Evolutionary conservation across 2,329 filamentous ascomycete genomes (phyloP).

Genomic region (Alternaria panax): DNA sequence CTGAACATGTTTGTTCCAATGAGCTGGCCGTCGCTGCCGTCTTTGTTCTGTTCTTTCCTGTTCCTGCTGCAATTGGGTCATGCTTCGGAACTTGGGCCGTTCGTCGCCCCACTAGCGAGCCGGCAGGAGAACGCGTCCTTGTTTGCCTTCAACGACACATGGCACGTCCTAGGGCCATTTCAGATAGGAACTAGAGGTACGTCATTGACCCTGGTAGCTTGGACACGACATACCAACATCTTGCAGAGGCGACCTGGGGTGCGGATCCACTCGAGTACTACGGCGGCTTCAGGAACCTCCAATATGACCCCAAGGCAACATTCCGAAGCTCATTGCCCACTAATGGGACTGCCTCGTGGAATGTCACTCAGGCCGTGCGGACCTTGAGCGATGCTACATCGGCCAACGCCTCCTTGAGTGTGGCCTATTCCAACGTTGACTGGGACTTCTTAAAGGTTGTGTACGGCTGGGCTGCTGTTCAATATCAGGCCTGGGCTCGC

Average conservation of each 20-base stretch:
- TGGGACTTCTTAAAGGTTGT: slow-evolving; percentile 61
- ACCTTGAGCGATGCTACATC: slow-evolving; percentile 31
- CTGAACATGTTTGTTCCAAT: slow-evolving; percentile 6
- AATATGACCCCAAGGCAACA: slow-evolving; percentile 51
- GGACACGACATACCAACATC: slow-evolving; percentile 19
- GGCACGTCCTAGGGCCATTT: slow-evolving; percentile 65
- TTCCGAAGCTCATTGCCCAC: slow-evolving; percentile 61
- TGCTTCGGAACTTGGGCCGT: slow-evolving; percentile 26
- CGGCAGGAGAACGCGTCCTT: slow-evolving; percentile 18
- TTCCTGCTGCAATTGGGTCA: slow-evolving; percentile 21
- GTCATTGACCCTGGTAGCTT: slow-evolving; percentile 16
- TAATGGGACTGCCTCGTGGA: slow-evolving; percentile 62
- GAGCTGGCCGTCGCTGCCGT: slow-evolving; percentile 9
- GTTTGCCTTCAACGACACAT: slow-evolving; percentile 49
- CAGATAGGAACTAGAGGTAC: slow-evolving; percentile 66
- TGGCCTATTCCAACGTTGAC: slow-evolving; percentile 61
- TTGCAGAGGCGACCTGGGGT: slow-evolving; percentile 64
- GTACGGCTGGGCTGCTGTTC: slow-evolving; percentile 66
- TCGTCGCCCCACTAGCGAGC: slow-evolving; percentile 25
- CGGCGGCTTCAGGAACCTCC: slow-evolving; percentile 61
- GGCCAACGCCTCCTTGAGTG: slow-evolving; percentile 51
- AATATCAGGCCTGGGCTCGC: slow-evolving; percentile 66
- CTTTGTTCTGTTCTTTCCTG: slow-evolving; percentile 11
- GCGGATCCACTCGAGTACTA: slow-evolving; percentile 63
- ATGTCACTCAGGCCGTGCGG: slow-evolving; percentile 45